A percentile compares a stretch with the other conserved stretches of the same genome.
phyloP scores from a whole-genome alignment of 768 basidiomycete species.

The Suillus paluster region DNA sequence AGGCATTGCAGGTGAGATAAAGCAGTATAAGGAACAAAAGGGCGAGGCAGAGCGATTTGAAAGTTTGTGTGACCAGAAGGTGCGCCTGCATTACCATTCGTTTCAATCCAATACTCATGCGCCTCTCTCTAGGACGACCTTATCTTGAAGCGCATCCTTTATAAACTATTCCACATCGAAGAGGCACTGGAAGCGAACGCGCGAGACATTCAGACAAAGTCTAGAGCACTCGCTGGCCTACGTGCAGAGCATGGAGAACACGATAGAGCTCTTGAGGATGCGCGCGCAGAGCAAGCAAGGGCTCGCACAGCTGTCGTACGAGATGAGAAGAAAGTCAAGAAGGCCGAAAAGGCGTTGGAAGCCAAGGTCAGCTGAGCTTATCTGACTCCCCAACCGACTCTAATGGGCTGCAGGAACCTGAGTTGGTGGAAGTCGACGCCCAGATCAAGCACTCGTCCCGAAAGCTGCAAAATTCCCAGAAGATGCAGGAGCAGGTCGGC shows the following conservation, averaged over 20 bases:
- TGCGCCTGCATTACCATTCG: slow-evolving; percentile 37
- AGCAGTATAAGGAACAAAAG: slow-evolving; percentile 97
- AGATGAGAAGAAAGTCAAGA: slow-evolving; percentile 88
- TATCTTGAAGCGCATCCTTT: slow-evolving; percentile 80
- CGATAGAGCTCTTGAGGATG: slow-evolving; percentile 73
- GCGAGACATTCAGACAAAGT: slow-evolving; percentile 70
- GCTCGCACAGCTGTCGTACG: slow-evolving; percentile 76
- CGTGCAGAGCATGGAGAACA: slow-evolving; percentile 71
- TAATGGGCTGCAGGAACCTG: slow-evolving; percentile 66
- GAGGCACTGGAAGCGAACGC: slow-evolving; percentile 77
- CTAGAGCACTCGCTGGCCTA: slow-evolving; percentile 68
- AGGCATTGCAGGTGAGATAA: slow-evolving; percentile 93
- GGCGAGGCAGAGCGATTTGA: slow-evolving; percentile 91
- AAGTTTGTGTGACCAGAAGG: slow-evolving; percentile 71
- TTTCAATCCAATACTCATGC: slow-evolving; percentile 11
- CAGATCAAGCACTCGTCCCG: slow-evolving; percentile 86
- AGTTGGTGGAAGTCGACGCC: slow-evolving; percentile 80
- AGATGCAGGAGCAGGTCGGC: slow-evolving; percentile 53
- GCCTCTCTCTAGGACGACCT: slow-evolving; percentile 67
- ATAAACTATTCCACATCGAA: slow-evolving; percentile 91
- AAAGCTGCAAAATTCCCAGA: slow-evolving; percentile 73
- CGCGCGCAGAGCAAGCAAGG: slow-evolving; percentile 80
- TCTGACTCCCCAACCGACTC: neutral
- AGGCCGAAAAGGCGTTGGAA: slow-evolving; percentile 87
- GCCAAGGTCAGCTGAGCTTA: slow-evolving; percentile 61